phyloP scores from a whole-genome alignment of 768 basidiomycete species.

The Trametes maxima region DNA sequence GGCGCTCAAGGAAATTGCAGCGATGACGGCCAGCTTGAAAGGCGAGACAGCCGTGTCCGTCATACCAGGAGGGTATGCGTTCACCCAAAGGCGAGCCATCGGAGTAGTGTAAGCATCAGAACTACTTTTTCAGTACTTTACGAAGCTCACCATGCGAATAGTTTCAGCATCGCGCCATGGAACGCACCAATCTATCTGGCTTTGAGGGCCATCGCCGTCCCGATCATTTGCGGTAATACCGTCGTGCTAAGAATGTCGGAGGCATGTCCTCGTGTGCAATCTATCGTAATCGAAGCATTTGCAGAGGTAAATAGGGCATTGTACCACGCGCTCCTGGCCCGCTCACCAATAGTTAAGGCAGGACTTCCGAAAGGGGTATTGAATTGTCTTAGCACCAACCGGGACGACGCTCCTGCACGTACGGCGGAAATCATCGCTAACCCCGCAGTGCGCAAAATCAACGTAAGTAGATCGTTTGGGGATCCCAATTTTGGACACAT shows the following conservation, averaged over 20 bases:
- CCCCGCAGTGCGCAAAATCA: conserved; percentile 54
- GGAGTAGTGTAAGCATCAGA: conserved; percentile 50
- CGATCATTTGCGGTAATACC: conserved; percentile 59
- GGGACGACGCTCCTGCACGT: conserved; percentile 44
- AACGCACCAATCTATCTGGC: conserved; percentile 52
- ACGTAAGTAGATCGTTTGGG: conserved; percentile 36
- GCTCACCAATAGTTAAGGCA: conserved; percentile 37
- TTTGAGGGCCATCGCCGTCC: conserved; percentile 47
- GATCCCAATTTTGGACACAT: background rate
- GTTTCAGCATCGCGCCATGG: conserved; percentile 53
- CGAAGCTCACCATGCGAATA: background rate
- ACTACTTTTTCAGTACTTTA: background rate
- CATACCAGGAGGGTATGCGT: conserved; percentile 46
- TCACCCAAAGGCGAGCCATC: conserved; percentile 49
- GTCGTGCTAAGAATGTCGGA: conserved; percentile 57
- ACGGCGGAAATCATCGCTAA: conserved; percentile 58
- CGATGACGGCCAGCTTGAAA: conserved; percentile 29
- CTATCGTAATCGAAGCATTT: conserved; percentile 48
- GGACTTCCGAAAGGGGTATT: conserved; percentile 63
- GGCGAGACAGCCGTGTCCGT: conserved; percentile 48
- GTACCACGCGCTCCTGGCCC: background rate
- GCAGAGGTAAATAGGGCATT: conserved; percentile 38
- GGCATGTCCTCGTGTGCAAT: conserved; percentile 48
- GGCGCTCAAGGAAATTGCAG: conserved; percentile 37
- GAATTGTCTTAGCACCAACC: conserved; percentile 53